Base-by-base conservation (phyloP, 495 filamentous ascomycete genomes). In the Daldinia decipiens region DNA sequence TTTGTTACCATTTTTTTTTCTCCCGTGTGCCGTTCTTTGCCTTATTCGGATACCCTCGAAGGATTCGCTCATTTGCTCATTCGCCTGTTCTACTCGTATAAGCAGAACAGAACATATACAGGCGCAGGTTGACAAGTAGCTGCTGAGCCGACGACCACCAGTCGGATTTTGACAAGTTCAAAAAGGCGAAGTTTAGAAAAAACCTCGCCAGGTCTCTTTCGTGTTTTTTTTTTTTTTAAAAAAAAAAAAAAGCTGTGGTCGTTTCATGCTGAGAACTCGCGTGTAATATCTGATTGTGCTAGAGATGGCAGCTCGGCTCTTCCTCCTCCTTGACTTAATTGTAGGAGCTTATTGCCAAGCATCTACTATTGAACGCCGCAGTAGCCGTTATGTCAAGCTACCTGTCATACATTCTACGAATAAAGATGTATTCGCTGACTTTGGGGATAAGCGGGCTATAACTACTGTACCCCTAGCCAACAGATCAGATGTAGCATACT, bases 401-500 rank as follows among this genome's bases (percentile, higher is more conserved):
- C 81, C 82, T 38, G 74, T 85, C 59, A 76, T 85, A 57, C 82
- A 85, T 61, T 82, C 81, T 32, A 82, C 80, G 19, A 83, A 83
- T 54, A 70, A 74, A 40, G 62, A 76, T 34, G 71, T 79, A 62
- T 83, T 84, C 58, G 72, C 78, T 64, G 68, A 75, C 32, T 70
- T 73, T 15, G 68, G 73, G 36, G 67, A 73, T 47, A 78, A 71
- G 47, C 80, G 81, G 7, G 82, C 76, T 3, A 76, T 84, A 24
- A 76, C 81, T 62, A 71, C 70, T 7, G 76, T 83, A 7, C 74
- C 79, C 40, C 70, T 85, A 17, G 82, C 79, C 38, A 85, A 83
- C 73, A 76, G 82, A 15, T 81, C 83, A 9, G 82, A 85, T 57
- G 78, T 85, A 40, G 81, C 82, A 50, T 85, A 85, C 67, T 85